Base-by-base conservation (phyloP, 768 basidiomycete genomes). In the Dendrothele bispora region DNA sequence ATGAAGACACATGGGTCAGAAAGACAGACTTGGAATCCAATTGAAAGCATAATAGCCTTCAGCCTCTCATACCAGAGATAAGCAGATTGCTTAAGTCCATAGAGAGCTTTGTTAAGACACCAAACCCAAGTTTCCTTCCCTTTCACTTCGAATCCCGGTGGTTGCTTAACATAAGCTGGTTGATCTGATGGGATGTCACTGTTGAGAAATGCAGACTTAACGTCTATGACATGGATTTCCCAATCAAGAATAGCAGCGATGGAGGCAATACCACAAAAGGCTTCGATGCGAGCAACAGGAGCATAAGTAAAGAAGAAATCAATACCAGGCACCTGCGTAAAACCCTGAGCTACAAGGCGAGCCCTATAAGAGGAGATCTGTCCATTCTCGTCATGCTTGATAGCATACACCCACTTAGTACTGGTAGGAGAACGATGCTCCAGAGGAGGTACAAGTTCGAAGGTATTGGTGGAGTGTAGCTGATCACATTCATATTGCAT, bases 331-430 rank as follows among this genome's bases (percentile, higher is more conserved):
- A 54, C 54, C 48, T 77, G 73, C 24, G 53, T 55, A 56, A 62
- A 73, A 7, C 66, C 65, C 51, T 72, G 60, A 2, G 74, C 73
- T 22, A 75, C 72, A n/a, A 77, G 47, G 27, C 71, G 43, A 17
- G 65, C 69, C 55, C 76, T 74, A 58, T 66, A 67, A 5, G 61
- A 52, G n/a, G 63, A 59, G 29, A 78, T 59, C 2, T 59, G 58
- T n/a, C n/a, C n/a, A n/a, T n/a, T n/a, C n/a, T n/a, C n/a, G n/a
- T n/a, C n/a, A n/a, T n/a, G n/a, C 55, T 80, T 80, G 35, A 69
- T 58, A 38, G 63, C 65, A 51, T 66, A 72, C 5, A 74, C 70
- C 72, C 73, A 74, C 43, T 53, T 39, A 20, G 53, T 65, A 0
- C 65, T 67, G 50, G 75, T 69, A 4, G 64, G 56, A 27, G 61